A percentile compares a stretch with the other conserved stretches of the same genome.
phyloP scores from a whole-genome alignment of 2,329 filamentous ascomycete species.

The Neopestalotiopsis clavispora region DNA sequence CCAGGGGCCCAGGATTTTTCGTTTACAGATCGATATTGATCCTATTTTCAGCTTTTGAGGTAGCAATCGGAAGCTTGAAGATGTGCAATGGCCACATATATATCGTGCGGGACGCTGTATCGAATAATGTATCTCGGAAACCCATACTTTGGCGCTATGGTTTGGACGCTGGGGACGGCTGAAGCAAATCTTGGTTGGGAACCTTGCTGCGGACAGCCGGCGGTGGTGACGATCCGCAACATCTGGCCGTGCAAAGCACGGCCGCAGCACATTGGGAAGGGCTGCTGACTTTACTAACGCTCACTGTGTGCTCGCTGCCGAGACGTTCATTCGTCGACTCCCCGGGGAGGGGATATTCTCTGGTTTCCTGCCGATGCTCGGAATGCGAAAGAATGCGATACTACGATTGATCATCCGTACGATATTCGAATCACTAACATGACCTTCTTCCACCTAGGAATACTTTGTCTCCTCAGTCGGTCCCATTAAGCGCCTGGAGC shows the following conservation, averaged over 20 bases:
- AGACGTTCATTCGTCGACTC: background rate
- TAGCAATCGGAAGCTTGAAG: background rate
- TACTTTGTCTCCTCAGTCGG: constrained; percentile 91
- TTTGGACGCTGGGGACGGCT: background rate
- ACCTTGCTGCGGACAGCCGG: background rate
- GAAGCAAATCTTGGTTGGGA: background rate
- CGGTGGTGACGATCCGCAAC: background rate
- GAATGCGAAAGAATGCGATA: constrained; percentile 32
- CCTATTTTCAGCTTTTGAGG: background rate
- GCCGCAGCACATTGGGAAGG: background rate
- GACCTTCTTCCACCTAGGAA: constrained; percentile 75
- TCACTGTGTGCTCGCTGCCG: constrained; percentile 67
- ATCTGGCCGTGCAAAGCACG: background rate
- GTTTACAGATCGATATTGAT: background rate
- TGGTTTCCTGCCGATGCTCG: constrained; percentile 22
- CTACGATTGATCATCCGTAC: constrained; percentile 38
- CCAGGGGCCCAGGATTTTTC: background rate
- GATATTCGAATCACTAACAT: constrained; percentile 69
- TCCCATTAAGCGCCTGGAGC: constrained; percentile 85
- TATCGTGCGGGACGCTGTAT: background rate
- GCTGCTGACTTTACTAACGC: constrained; percentile 26
- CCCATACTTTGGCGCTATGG: background rate
- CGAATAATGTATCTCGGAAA: background rate
- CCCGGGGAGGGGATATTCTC: background rate
- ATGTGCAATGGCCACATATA: background rate